Evolutionary conservation across 805 yeast species (phyloP).

Genomic region (Cyberlindnera mississippiensis): DNA sequence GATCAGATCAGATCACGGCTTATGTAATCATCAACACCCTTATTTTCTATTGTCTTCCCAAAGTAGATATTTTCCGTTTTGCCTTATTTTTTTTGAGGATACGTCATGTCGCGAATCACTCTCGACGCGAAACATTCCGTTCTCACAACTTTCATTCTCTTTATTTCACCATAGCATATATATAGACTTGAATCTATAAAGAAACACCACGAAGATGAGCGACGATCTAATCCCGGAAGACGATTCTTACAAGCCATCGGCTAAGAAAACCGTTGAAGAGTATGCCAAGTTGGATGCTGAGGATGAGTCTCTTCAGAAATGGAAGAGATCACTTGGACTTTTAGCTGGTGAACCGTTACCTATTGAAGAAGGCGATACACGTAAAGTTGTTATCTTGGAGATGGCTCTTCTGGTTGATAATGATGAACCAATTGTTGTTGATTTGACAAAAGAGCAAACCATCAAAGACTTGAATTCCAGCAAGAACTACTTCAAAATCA

Average conservation of each 20-base stretch:
- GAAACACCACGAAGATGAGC: no score
- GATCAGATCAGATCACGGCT: no score
- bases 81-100: no score
- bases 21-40: no score
- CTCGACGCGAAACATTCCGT: no score
- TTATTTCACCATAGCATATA: no score
- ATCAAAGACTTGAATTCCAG: slow-evolving; percentile 45
- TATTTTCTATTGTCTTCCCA: no score
- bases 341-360: slow-evolving; percentile 57
- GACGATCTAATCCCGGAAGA: slow-evolving; percentile 63
- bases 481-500: slow-evolving; percentile 66
- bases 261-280: slow-evolving; percentile 77
- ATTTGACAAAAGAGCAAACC: slow-evolving; percentile 59
- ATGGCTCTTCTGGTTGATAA: slow-evolving; percentile 70
- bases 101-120: no score
- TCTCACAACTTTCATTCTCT: no score
- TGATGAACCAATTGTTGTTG: slow-evolving; percentile 63
- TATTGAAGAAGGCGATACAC: slow-evolving; percentile 58
- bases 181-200: no score
- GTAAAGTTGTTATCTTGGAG: slow-evolving; percentile 76
- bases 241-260: slow-evolving; percentile 49
- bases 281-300: slow-evolving; percentile 81
- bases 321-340: slow-evolving; percentile 88
- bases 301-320: slow-evolving; percentile 84
- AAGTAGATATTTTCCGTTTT: no score